Base-by-base conservation (phyloP, 192 early-diverging fungal species). In the Umbelopsis isabellina region DNA sequence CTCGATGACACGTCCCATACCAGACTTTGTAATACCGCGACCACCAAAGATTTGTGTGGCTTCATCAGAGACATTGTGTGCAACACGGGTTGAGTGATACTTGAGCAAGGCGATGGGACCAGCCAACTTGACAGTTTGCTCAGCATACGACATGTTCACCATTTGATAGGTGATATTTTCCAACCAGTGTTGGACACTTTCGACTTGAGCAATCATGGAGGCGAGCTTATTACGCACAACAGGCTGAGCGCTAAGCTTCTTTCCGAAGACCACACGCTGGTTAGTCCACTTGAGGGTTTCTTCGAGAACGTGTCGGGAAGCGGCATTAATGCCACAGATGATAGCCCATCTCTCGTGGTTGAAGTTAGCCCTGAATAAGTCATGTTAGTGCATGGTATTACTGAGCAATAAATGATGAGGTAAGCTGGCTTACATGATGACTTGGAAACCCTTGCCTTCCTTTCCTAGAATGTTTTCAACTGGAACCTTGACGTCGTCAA, bases 31-130 rank as follows among this genome's bases (percentile, higher is more conserved):
- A 65, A 91, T 84, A 18, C 72, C 90, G 25, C 90, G 79, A n/a
- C 89, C 88, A 68, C 90, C 90, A 79, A 91, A 91, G 78, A 91
- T 91, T 77, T 91, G 90, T 20, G 83, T 83, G 21, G 89, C 84
- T 49, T 91, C 83, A 50, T 91, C 90, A 22, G 85, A 77, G 11
- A 91, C 88, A 46, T 83, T 45, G 41, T 86, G 81, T 3, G 85
- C 79, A 47, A 88, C 80, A 41, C 90, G 75, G 18, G 90, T 91
- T 73, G 64, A 67, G 45, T 81, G 75, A 45, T 74, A 84, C 76
- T 90, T 91, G 64, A 84, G 75, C 33, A 91, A 76, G 33, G 85
- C 90, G 74, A 91, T 79, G 45, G 86, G 87, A 10, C 90, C 90
- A 46, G 89, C 90, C 18, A 91, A 73, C 47, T 88, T 82, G 3